These are phyloP conservation scores for Amphicarpaea edgeworthii DNA, from an alignment of 306 rosid genomes.

Conservation along the genomic window DNA sequence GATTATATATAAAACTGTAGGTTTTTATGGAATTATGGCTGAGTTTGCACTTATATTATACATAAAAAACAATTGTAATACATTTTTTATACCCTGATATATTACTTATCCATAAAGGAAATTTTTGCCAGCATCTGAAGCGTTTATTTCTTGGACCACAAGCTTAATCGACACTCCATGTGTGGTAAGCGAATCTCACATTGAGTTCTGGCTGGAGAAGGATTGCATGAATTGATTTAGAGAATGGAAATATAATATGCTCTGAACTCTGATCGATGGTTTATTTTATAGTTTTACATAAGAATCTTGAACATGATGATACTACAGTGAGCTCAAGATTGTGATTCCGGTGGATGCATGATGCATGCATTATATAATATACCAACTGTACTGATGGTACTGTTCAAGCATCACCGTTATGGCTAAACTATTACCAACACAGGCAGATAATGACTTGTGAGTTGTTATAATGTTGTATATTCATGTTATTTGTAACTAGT, in stretches of 20 bases:
- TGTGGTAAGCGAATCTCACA: slow-evolving; percentile 33
- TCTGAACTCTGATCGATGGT: not conserved
- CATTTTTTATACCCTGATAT: too few relatives aligned
- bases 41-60: not conserved
- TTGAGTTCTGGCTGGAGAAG: slow-evolving; percentile 18
- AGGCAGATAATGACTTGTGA: slow-evolving; percentile 14
- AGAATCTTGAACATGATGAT: slow-evolving; percentile 14
- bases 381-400: not conserved
- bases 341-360: slow-evolving; percentile 17
- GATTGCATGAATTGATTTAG: not conserved
- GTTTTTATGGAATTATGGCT: not conserved
- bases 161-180: slow-evolving; percentile 39
- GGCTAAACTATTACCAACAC: slow-evolving; percentile 32
- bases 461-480: not conserved
- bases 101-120: not conserved
- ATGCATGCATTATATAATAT: not conserved
- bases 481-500: not conserved
- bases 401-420: not conserved
- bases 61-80: not conserved
- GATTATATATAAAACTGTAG: not conserved
- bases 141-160: slow-evolving; percentile 48
- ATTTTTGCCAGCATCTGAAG: not conserved
- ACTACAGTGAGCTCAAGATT: not conserved
- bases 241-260: slow-evolving; percentile 21
- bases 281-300: not conserved